Conservation (phyloP, 2,329 filamentous ascomycete species). For the Fusarium albidum region DNA sequence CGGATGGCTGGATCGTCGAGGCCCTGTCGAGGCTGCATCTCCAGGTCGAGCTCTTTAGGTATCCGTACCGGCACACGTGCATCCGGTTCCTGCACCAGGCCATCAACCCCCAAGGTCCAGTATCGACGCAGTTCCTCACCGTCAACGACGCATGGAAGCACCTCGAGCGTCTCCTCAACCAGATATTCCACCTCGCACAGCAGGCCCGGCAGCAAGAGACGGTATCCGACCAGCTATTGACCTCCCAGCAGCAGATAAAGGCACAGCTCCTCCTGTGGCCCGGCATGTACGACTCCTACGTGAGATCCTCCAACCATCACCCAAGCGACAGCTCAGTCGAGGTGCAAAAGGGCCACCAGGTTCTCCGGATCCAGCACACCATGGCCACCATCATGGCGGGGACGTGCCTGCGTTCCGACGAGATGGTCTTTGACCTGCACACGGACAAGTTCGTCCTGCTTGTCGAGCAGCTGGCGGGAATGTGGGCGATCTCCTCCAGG, state of each 20-base stretch:
- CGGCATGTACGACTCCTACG: slow-evolving; percentile 37
- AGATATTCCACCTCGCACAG: slow-evolving; percentile 32
- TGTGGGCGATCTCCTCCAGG: slow-evolving; percentile 18
- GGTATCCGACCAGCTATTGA: neutral
- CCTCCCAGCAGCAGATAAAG: slow-evolving; percentile 24
- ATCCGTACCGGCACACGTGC: slow-evolving; percentile 25
- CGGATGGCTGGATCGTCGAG: slow-evolving; percentile 54
- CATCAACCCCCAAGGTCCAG: neutral
- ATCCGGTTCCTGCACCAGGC: slow-evolving; percentile 19
- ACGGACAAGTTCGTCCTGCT: slow-evolving; percentile 44
- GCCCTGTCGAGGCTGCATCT: slow-evolving; percentile 47
- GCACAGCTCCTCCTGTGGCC: slow-evolving; percentile 33
- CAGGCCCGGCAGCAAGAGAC: slow-evolving; percentile 14
- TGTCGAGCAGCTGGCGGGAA: slow-evolving; percentile 34
- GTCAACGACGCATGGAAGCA: slow-evolving; percentile 33
- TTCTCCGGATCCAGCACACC: slow-evolving; percentile 50
- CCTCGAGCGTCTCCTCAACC: slow-evolving; percentile 30
- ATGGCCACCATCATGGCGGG: slow-evolving; percentile 54
- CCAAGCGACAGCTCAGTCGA: slow-evolving; percentile 23
- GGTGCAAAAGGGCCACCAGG: slow-evolving; percentile 30
- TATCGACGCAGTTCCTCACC: slow-evolving; percentile 7
- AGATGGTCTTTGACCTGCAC: slow-evolving; percentile 49
- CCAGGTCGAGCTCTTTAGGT: slow-evolving; percentile 37
- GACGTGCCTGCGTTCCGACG: slow-evolving; percentile 44
- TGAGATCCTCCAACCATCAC: slow-evolving; percentile 10